phyloP scores from a whole-genome alignment of 768 basidiomycete genomes.

The Porpolomopsis calyptriformis region DNA sequence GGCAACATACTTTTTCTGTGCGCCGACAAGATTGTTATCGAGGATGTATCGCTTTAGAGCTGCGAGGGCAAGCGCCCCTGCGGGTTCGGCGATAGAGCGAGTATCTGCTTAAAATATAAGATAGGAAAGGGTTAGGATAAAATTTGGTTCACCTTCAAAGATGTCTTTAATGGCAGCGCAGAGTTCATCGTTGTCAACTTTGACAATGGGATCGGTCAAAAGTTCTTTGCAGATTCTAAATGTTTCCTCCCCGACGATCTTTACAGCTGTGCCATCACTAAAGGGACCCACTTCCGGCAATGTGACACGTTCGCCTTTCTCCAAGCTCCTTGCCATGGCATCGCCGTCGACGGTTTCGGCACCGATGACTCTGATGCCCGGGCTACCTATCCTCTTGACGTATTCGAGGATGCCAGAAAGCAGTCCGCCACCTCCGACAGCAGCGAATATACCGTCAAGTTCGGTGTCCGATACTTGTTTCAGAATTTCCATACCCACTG shows the following conservation, averaged over 20 bases:
- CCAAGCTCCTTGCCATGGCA: constrained; percentile 80
- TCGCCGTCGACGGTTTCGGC: constrained; percentile 95
- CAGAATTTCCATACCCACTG: constrained; percentile 87
- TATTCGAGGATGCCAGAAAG: constrained; percentile 87
- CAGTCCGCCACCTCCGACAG: constrained; percentile 92
- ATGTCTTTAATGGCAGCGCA: constrained; percentile 99
- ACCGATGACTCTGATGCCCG: constrained; percentile 71
- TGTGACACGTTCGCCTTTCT: constrained; percentile 70
- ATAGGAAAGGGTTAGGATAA: neutral
- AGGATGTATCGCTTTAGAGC: constrained; percentile 83
- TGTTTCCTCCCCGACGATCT: constrained; percentile 88
- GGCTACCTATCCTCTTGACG: constrained; percentile 84
- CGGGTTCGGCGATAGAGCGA: constrained; percentile 90
- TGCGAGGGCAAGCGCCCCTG: constrained; percentile 87
- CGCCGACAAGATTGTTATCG: constrained; percentile 69
- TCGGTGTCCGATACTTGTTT: constrained; percentile 77
- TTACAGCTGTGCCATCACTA: constrained; percentile 95
- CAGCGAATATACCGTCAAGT: constrained; percentile 77
- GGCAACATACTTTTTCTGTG: constrained; percentile 81
- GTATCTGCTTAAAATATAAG: constrained; percentile 58
- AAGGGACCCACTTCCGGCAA: constrained; percentile 91
- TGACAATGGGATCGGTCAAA: constrained; percentile 66
- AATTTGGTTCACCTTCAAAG: constrained; percentile 69
- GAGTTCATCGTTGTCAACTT: constrained; percentile 89
- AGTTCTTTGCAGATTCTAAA: constrained; percentile 85